phyloP scores from a whole-genome alignment of 352 stramenopile genomes.

The Phytopythium boreale region DNA sequence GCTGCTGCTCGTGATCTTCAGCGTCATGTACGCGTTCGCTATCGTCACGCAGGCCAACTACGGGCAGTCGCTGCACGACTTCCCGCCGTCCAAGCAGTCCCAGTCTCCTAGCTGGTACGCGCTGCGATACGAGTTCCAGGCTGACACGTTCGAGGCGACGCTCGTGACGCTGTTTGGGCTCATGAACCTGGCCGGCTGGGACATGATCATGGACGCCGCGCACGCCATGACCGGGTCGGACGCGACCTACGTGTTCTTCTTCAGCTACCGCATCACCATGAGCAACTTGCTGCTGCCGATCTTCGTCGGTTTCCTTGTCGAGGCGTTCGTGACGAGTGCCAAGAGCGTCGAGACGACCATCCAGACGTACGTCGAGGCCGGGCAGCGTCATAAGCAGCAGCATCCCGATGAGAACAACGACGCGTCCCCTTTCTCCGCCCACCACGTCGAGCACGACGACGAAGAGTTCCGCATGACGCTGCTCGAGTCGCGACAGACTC shows the following conservation, averaged over 20 bases:
- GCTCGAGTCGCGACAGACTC: constrained; percentile 33
- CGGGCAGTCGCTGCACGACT: constrained; percentile 52
- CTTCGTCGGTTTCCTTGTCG: constrained; percentile 84
- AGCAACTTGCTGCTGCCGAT: constrained; percentile 81
- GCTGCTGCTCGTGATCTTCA: constrained; percentile 79
- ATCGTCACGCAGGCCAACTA: constrained; percentile 83
- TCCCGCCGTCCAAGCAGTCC: constrained; percentile 38
- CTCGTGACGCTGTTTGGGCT: constrained; percentile 80
- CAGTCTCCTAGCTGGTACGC: constrained; percentile 64
- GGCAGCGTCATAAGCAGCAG: constrained; percentile 19
- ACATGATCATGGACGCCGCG: constrained; percentile 77
- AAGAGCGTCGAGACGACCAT: constrained; percentile 68
- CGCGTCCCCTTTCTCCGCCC: constrained; percentile 12
- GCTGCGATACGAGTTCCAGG: constrained; percentile 70
- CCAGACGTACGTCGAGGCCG: constrained; percentile 54
- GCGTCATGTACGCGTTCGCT: constrained; percentile 81
- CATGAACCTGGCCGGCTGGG: constrained; percentile 71
- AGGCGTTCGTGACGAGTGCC: constrained; percentile 79
- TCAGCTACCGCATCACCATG: constrained; percentile 80
- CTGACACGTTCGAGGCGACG: constrained; percentile 73
- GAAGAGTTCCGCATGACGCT: constrained; percentile 60
- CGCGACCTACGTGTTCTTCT: constrained; percentile 79
- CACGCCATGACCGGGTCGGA: constrained; percentile 58
- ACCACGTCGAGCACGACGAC: constrained; percentile 31
- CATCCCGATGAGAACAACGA: constrained; percentile 39